phyloP scores from a whole-genome alignment of 345 rosid species.

The Gossypium rotundifolium region DNA sequence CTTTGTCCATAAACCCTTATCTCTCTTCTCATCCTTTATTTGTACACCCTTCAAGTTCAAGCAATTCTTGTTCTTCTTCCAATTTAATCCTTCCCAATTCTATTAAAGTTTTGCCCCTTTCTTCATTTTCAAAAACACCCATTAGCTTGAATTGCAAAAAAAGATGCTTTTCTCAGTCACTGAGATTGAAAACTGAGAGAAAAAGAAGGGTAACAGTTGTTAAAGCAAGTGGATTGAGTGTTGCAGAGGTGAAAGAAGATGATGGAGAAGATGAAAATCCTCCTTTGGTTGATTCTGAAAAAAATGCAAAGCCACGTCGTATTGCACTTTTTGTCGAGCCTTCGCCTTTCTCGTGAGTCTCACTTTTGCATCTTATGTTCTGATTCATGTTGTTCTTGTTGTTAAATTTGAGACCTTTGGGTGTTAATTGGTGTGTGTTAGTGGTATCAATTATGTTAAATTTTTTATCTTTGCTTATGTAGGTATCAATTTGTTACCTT shows the following conservation, averaged over 20 bases:
- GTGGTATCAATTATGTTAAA: too few relatives aligned
- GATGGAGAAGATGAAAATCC: conserved; percentile 42
- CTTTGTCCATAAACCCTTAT: conserved; percentile 52
- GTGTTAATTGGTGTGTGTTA: too few relatives aligned
- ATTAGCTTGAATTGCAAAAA: conserved; percentile 21
- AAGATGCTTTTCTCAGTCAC: background rate
- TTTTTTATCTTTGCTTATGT: too few relatives aligned
- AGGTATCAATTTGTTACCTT: too few relatives aligned
- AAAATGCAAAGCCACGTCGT: conserved; percentile 59
- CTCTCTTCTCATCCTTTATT: conserved; percentile 25
- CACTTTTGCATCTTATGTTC: background rate
- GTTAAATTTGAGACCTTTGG: background rate
- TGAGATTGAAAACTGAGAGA: background rate
- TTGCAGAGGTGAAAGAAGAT: conserved; percentile 41
- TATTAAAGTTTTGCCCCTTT: conserved; percentile 16
- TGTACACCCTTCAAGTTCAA: conserved; percentile 8
- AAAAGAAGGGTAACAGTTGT: conserved; percentile 19
- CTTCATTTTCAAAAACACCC: conserved; percentile 25
- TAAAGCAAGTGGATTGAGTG: conserved; percentile 39
- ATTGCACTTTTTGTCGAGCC: conserved; percentile 98
- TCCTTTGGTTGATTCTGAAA: conserved; percentile 50
- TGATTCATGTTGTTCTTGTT: background rate
- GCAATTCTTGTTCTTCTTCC: conserved; percentile 13
- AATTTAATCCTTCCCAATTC: conserved; percentile 21
- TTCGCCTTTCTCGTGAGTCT: conserved; percentile 91